Conservation (phyloP, 1,284 basidiomycete species). For the Calocybe gambosa region DNA sequence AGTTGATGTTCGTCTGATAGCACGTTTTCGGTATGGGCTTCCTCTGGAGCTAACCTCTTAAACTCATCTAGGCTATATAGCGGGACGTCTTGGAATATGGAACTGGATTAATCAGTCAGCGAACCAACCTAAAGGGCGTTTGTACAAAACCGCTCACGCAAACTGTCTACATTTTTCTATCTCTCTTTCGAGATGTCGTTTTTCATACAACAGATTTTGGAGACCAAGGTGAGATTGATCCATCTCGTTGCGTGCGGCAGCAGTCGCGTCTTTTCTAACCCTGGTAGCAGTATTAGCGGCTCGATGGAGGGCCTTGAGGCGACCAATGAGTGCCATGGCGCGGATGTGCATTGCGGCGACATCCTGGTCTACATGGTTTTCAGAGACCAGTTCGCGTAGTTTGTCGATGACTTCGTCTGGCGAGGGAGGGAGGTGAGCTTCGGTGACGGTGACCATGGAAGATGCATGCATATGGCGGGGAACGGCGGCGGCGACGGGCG, state of each 20-base stretch:
- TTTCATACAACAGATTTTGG: conserved; percentile 79
- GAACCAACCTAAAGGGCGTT: conserved; percentile 7
- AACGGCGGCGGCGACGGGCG: too few species aligned
- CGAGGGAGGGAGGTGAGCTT: conserved; percentile 25
- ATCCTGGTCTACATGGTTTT: conserved; percentile 40
- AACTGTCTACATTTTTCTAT: conserved; percentile 85
- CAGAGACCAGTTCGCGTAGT: conserved; percentile 56
- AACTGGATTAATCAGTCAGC: conserved; percentile 33
- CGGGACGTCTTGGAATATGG: conserved; percentile 76
- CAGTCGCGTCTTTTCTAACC: conserved; percentile 63
- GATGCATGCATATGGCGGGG: too few species aligned
- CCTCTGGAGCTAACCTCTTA: conserved; percentile 55
- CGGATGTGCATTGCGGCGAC: conserved; percentile 49
- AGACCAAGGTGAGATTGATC: conserved; percentile 77
- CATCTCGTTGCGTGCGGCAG: conserved; percentile 71
- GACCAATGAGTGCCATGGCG: conserved; percentile 65
- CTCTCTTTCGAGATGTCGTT: conserved; percentile 76
- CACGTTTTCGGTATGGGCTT: conserved; percentile 52
- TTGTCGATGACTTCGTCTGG: conserved; percentile 51
- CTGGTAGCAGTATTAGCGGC: conserved; percentile 66
- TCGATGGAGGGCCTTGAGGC: conserved; percentile 70
- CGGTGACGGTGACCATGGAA: conserved; percentile 14
- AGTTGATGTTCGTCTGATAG: conserved; percentile 67
- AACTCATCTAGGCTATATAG: conserved; percentile 66
- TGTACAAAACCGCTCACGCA: conserved; percentile 47